A percentile compares a stretch with the other conserved stretches of the same genome.
Evolutionary conservation across 2,329 filamentous ascomycete species (phyloP).

Genomic region (Alternaria atra): DNA sequence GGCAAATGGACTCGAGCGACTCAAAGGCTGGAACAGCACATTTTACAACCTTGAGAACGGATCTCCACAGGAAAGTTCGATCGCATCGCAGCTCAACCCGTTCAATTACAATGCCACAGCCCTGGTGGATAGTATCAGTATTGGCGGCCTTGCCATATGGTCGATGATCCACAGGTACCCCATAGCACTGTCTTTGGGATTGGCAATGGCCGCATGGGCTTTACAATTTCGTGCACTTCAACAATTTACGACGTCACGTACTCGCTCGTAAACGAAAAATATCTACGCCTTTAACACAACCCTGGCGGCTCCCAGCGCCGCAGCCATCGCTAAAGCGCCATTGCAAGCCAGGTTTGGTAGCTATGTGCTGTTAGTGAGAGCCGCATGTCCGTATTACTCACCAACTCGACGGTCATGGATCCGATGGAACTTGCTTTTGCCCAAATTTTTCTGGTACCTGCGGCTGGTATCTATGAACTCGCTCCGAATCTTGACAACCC

Average conservation of each 20-base stretch:
- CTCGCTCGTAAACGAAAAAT: background rate
- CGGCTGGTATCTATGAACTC: background rate
- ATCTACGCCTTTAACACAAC: background rate
- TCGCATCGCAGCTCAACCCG: constrained; percentile 2
- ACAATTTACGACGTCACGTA: constrained; percentile 4
- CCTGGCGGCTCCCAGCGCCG: background rate
- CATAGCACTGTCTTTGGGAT: background rate
- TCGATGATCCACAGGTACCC: background rate
- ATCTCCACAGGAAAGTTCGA: background rate
- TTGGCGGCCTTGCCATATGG: background rate
- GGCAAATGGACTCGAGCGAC: background rate
- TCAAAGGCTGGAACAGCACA: constrained; percentile 3
- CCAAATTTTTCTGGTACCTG: background rate
- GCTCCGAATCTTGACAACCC: background rate
- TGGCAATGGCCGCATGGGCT: background rate
- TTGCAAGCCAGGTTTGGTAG: constrained; percentile 3
- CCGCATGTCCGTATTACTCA: background rate
- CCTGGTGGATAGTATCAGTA: background rate
- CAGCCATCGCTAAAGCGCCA: constrained; percentile 8
- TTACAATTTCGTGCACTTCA: background rate
- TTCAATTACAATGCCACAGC: background rate
- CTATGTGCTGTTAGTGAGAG: background rate
- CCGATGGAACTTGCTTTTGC: constrained; percentile 2
- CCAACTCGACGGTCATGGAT: background rate
- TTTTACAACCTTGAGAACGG: background rate